Evolutionary conservation across 75 land plant species (phyloP), one percentile per base, ranked within the genome.

Genomic region (Cunninghamia lanceolata): DNA sequence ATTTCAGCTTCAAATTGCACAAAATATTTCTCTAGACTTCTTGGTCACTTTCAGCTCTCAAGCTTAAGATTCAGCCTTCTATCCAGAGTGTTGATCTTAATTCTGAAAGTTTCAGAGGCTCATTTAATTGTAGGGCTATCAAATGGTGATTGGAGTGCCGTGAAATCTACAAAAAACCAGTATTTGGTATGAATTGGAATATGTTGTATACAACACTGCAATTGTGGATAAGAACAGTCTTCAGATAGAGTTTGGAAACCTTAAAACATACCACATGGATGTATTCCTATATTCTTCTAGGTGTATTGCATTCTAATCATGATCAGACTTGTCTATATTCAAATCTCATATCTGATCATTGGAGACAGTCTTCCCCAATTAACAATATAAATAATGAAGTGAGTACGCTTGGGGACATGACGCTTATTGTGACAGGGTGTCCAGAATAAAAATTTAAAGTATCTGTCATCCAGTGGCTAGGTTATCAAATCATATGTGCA

Each of bases 161-260:
- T 84, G 56, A 93, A 90, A 85, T 92, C 95, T 53, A 95, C 97
- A 77, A 46, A 81, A 19, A 76, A 83, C 53, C n/a, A 89, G 90
- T 82, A 82, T n/a, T 3, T 98, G 96, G 97, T 89, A 89, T 53
- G 91, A 95, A 70, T 87, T 95, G 84, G 99, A 98, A 82, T 94
- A 91, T 3, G 91, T n/a, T n/a, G n/a, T n/a, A n/a, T n/a, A n/a
- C n/a, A n/a, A n/a, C n/a, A n/a, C n/a, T n/a, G n/a, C n/a, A n/a
- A n/a, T n/a, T n/a, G n/a, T n/a, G n/a, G n/a, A n/a, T n/a, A n/a
- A n/a, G n/a, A n/a, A n/a, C n/a, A n/a, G n/a, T n/a, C n/a, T n/a
- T n/a, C n/a, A n/a, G n/a, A n/a, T n/a, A n/a, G n/a, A n/a, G n/a
- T n/a, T 93, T 21, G 88, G 93, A 38, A 88, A 86, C 21, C 71